phyloP scores from a whole-genome alignment of 164 flowering plant genomes.

The Akebia trifoliata region DNA sequence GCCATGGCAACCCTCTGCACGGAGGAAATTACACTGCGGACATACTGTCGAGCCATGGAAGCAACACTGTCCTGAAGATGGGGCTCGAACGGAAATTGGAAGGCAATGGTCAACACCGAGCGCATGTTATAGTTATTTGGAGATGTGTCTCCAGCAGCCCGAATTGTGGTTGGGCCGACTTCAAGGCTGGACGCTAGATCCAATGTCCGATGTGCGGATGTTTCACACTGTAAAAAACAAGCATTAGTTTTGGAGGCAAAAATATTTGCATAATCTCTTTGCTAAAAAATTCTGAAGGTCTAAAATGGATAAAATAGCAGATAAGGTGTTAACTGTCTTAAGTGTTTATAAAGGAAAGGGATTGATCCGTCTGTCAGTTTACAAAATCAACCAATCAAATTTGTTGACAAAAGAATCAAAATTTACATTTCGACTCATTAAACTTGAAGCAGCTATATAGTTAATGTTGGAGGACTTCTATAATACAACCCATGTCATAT shows the following conservation, averaged over 20 bases:
- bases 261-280: too few relatives aligned
- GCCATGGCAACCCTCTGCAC: conserved; percentile 93
- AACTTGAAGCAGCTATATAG: too few relatives aligned
- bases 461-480: too few relatives aligned
- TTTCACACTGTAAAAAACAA: conserved; percentile 33
- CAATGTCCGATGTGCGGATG: conserved; percentile 56
- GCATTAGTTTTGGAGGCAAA: conserved; percentile 8
- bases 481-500: too few relatives aligned
- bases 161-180: conserved; percentile 51
- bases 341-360: too few relatives aligned
- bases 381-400: too few relatives aligned
- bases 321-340: too few relatives aligned
- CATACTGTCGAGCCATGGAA: conserved; percentile 86
- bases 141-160: conserved; percentile 34
- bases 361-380: too few relatives aligned
- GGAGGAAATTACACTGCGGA: conserved; percentile 82
- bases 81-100: conserved; percentile 88
- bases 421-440: too few relatives aligned
- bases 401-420: too few relatives aligned
- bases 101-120: conserved; percentile 86
- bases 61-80: conserved; percentile 72
- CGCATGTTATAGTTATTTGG: conserved; percentile 32
- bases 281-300: too few relatives aligned
- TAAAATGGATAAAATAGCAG: too few relatives aligned
- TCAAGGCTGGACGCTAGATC: conserved; percentile 94